These are phyloP conservation scores for Cladobotryum mycophilum DNA, from an alignment of 2,329 filamentous ascomycete species.

Conservation along the genomic window DNA sequence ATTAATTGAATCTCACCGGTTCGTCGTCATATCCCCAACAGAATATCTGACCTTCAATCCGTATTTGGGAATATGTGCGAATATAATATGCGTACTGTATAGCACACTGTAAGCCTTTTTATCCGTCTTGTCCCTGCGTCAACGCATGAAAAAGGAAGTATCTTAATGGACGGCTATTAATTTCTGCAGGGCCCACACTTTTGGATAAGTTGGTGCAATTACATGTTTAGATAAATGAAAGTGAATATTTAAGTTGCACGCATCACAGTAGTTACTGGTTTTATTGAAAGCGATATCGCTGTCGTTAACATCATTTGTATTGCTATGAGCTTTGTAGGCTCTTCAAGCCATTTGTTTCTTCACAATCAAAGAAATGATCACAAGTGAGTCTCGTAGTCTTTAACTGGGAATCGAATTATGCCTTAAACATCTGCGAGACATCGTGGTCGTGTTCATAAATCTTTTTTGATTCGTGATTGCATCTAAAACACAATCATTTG, in stretches of 20 bases:
- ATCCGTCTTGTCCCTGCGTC: too few species aligned
- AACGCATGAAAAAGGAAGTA: too few species aligned
- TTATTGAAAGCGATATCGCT: too few species aligned
- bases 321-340: not conserved
- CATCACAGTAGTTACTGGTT: too few species aligned
- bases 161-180: too few species aligned
- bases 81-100: not conserved
- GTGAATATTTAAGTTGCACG: too few species aligned
- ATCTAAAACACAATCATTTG: conserved; percentile 41
- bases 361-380: not conserved
- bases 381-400: not conserved
- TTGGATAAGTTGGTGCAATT: too few species aligned
- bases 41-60: conserved; percentile 8
- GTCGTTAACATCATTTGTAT: not conserved
- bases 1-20: too few species aligned
- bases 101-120: conserved; percentile 5
- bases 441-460: conserved; percentile 33
- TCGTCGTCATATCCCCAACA: conserved; percentile 7
- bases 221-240: too few species aligned
- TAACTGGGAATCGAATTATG: conserved; percentile 12
- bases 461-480: conserved; percentile 37
- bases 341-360: conserved; percentile 1
- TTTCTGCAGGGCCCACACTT: too few species aligned
- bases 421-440: conserved; percentile 9
- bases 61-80: conserved; percentile 9